Percentiles rank a stretch among this genome's conserved stretches.
phyloP scores from a whole-genome alignment of 495 filamentous ascomycete genomes.

The Aspergillus incahuasiensis region DNA sequence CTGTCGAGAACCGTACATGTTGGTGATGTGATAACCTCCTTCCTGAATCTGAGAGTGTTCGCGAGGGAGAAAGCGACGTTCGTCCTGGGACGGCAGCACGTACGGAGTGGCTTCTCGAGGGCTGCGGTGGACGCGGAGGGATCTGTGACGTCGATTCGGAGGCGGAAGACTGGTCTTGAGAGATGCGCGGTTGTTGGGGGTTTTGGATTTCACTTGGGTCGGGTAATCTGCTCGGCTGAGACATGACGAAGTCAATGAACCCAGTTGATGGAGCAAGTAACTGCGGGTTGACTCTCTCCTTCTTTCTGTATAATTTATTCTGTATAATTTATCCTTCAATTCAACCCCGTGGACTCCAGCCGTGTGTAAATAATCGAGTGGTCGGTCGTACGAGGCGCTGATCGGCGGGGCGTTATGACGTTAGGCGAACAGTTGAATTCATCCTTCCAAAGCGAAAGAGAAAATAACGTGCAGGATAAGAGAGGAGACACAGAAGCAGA shows the following conservation, averaged over 20 bases:
- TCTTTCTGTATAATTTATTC: no score
- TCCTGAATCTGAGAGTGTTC: slow-evolving; percentile 32
- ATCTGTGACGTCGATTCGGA: slow-evolving; percentile 1
- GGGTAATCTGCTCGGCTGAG: slow-evolving; percentile 21
- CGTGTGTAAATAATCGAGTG: background rate
- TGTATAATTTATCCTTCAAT: background rate
- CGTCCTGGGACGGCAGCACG: slow-evolving; percentile 12
- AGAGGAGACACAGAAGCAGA: slow-evolving; percentile 6
- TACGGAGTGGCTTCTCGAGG: slow-evolving; percentile 18
- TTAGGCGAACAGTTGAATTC: slow-evolving; percentile 5
- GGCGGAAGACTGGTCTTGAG: slow-evolving; percentile 1
- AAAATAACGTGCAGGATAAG: slow-evolving; percentile 10
- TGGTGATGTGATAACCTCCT: slow-evolving; percentile 32
- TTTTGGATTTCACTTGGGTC: slow-evolving; percentile 12
- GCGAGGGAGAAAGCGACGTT: slow-evolving; percentile 29
- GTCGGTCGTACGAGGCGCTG: background rate
- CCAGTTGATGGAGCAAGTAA: background rate
- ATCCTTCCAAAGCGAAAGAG: slow-evolving; percentile 10
- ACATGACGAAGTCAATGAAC: slow-evolving; percentile 21
- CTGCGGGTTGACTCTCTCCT: background rate
- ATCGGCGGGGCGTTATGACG: slow-evolving; percentile 11
- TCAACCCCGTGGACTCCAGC: background rate
- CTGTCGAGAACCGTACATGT: slow-evolving; percentile 42
- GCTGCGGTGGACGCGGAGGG: slow-evolving; percentile 3
- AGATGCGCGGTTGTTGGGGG: slow-evolving; percentile 3